Conservation (phyloP, 2,329 filamentous ascomycete species). For the Fonsecaea pugnacius region DNA sequence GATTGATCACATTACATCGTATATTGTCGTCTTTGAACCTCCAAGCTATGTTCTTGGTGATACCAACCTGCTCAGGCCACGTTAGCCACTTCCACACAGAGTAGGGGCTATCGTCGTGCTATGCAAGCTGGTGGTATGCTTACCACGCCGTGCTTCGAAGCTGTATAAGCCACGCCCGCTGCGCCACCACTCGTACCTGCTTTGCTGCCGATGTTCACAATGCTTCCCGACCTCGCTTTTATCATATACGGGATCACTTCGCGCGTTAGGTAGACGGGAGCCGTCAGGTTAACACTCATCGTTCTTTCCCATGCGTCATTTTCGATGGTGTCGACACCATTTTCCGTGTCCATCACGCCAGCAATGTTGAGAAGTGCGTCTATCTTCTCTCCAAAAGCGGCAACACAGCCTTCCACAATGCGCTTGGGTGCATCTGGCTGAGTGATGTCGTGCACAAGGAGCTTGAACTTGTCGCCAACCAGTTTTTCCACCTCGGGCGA, state of each 20-base stretch:
- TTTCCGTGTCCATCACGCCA: slow-evolving; percentile 13
- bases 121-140: too few species aligned
- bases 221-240: slow-evolving; percentile 2
- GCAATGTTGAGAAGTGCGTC: slow-evolving; percentile 10
- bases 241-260: neutral
- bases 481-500: too few species aligned
- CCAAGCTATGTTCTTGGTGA: too few species aligned
- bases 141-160: too few species aligned
- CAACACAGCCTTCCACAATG: neutral
- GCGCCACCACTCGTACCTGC: slow-evolving; percentile 5
- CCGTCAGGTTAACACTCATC: slow-evolving; percentile 10
- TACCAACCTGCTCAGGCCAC: too few species aligned
- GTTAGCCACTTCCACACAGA: too few species aligned
- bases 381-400: slow-evolving; percentile 1
- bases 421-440: neutral
- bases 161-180: neutral
- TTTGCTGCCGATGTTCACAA: slow-evolving; percentile 14
- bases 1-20: too few species aligned
- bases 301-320: slow-evolving; percentile 9
- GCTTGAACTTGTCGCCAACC: too few species aligned
- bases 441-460: too few species aligned
- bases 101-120: too few species aligned
- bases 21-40: too few species aligned
- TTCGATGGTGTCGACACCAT: slow-evolving; percentile 12
- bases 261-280: slow-evolving; percentile 2